These are phyloP conservation scores for Salix purpurea DNA, from an alignment of 345 rosid species.

Conservation along the genomic window DNA sequence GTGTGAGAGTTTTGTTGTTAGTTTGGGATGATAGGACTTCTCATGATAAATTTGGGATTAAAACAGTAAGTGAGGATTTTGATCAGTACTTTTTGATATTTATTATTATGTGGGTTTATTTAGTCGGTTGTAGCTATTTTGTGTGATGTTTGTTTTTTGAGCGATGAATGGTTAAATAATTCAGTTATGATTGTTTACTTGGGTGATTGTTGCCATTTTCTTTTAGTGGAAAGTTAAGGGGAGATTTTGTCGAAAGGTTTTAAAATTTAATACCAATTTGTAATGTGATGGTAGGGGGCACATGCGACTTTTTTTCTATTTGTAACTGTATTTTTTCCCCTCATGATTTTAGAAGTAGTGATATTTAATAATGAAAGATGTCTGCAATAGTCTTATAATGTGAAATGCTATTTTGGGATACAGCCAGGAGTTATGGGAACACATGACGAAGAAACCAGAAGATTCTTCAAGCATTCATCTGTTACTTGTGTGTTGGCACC, in stretches of 20 bases:
- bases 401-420: constrained; percentile 10
- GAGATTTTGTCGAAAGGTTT: not conserved
- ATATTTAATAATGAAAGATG: not conserved
- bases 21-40: constrained; percentile 96
- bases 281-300: not conserved
- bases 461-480: constrained; percentile 93
- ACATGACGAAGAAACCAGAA: constrained; percentile 86
- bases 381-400: not conserved
- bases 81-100: not conserved
- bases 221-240: not conserved
- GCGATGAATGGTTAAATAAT: not conserved
- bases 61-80: constrained; percentile 50
- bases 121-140: not conserved
- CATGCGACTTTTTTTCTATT: not conserved
- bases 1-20: constrained; percentile 78
- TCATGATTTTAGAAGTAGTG: not conserved
- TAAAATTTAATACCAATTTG: not conserved
- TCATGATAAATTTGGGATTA: constrained; percentile 55
- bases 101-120: not conserved
- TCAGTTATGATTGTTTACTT: not conserved
- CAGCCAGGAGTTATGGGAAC: constrained; percentile 88
- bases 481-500: constrained; percentile 88
- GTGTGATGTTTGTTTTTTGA: not conserved
- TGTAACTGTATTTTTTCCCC: not conserved
- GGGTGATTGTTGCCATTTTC: not conserved